Evolutionary conservation across 129 eudicot species (phyloP).

Genomic region (Glebionis coronaria): DNA sequence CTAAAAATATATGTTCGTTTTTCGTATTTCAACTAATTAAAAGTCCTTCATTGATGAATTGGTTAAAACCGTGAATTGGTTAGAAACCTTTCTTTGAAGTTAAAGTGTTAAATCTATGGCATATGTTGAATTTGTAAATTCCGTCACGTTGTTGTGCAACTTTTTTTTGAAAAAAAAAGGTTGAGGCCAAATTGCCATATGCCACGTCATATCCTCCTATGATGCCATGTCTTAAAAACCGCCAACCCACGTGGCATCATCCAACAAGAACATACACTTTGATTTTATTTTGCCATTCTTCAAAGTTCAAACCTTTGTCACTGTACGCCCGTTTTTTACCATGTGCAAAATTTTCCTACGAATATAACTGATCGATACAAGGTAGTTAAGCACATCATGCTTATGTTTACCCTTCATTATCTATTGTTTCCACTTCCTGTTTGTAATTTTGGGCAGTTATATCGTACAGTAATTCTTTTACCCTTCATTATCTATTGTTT

Average conservation of each 20-base stretch:
- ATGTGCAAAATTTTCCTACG: neutral
- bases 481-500: neutral
- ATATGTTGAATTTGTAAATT: too few species aligned
- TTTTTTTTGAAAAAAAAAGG: too few species aligned
- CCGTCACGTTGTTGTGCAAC: too few species aligned
- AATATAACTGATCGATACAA: constrained; percentile 2
- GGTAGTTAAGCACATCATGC: neutral
- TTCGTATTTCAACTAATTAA: too few species aligned
- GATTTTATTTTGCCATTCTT: constrained; percentile 13
- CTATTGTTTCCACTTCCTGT: neutral
- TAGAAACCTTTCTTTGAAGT: too few species aligned
- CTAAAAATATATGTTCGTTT: too few species aligned
- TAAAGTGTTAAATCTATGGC: too few species aligned
- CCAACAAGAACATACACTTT: constrained; percentile 15
- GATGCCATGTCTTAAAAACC: constrained; percentile 20
- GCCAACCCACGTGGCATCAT: constrained; percentile 27
- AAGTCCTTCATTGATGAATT: too few species aligned
- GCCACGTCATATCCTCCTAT: too few species aligned
- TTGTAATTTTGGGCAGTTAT: neutral
- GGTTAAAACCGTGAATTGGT: too few species aligned
- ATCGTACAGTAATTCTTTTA: neutral
- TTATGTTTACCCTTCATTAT: neutral
- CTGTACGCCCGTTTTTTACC: neutral
- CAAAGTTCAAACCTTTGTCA: neutral
- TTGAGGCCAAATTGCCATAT: too few species aligned